Evolutionary conservation across 2,329 filamentous ascomycete species (phyloP).

Genomic region (Talaromyces rugulosus): DNA sequence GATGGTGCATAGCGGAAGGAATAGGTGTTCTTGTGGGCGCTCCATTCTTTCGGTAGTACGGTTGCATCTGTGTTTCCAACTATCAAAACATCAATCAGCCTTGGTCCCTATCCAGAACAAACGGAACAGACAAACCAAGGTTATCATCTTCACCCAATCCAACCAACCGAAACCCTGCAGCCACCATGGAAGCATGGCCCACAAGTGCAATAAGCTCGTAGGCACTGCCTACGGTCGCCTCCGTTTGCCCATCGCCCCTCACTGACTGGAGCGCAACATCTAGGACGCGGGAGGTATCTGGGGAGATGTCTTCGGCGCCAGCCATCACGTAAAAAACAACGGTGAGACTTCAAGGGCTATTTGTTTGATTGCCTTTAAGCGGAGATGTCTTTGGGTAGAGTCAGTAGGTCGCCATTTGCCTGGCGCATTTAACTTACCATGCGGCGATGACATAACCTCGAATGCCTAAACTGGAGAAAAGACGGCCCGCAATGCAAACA

Average conservation of each 20-base stretch:
- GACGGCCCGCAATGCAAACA: slow-evolving; percentile 11
- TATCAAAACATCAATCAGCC: slow-evolving; percentile 15
- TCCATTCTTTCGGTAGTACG: slow-evolving; percentile 73
- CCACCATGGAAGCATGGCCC: slow-evolving; percentile 75
- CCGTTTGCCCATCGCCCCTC: slow-evolving; percentile 20
- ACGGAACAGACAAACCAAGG: slow-evolving; percentile 49
- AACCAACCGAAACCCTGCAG: slow-evolving; percentile 73
- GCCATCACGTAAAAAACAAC: slow-evolving; percentile 7
- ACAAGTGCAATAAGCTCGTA: slow-evolving; percentile 83
- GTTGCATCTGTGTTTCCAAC: slow-evolving; percentile 24
- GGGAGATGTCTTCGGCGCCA: not conserved
- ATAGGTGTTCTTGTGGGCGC: slow-evolving; percentile 61
- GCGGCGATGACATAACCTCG: slow-evolving; percentile 4
- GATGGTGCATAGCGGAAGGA: slow-evolving; percentile 83
- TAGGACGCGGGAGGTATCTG: slow-evolving; percentile 21
- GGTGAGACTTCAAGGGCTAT: not conserved
- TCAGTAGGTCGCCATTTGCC: not conserved
- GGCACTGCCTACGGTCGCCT: slow-evolving; percentile 38
- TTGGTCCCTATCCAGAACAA: not conserved
- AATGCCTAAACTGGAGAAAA: slow-evolving; percentile 9
- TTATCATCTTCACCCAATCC: slow-evolving; percentile 81
- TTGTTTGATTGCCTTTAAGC: not conserved
- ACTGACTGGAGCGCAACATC: slow-evolving; percentile 30
- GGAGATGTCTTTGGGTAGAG: not conserved
- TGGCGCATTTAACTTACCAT: not conserved